phyloP scores from a whole-genome alignment of 2,329 filamentous ascomycete genomes.

The Mollisiaceae sp. region DNA sequence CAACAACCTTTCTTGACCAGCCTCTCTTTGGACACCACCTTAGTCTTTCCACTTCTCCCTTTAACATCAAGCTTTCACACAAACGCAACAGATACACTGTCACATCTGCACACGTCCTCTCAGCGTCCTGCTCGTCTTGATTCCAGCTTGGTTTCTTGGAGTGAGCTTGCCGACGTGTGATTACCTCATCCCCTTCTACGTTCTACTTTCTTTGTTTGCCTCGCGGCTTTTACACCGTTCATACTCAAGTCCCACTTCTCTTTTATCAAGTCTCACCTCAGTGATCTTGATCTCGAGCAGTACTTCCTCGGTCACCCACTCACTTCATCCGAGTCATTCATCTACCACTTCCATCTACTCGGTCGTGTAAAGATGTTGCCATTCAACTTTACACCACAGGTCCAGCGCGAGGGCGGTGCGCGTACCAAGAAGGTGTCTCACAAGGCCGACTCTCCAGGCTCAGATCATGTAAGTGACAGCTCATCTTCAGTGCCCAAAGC shows the following conservation, averaged over 20 bases:
- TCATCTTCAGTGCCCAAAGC: not conserved
- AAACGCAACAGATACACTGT: not conserved
- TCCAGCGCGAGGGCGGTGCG: not conserved
- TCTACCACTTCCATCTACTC: not conserved
- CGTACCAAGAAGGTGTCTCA: not conserved
- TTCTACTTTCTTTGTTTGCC: not conserved
- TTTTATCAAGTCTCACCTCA: not conserved
- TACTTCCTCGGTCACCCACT: not conserved
- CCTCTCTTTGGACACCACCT: too few species aligned
- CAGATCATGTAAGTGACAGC: not conserved
- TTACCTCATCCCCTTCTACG: not conserved
- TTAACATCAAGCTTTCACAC: too few species aligned
- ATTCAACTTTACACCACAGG: not conserved
- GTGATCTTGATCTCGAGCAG: not conserved
- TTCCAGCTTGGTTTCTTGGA: not conserved
- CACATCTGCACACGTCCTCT: not conserved
- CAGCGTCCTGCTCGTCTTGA: not conserved
- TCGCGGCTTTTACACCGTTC: not conserved
- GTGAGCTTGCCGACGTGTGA: not conserved
- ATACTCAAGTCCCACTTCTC: not conserved
- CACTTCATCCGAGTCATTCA: not conserved
- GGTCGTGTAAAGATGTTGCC: not conserved
- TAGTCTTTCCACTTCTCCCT: too few species aligned
- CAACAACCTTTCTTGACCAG: too few species aligned
- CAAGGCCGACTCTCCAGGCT: not conserved